Evolutionary conservation across 106 monocot species (phyloP), one percentile per base, ranked within the genome.

Genomic region (Cymbidium sinense): DNA sequence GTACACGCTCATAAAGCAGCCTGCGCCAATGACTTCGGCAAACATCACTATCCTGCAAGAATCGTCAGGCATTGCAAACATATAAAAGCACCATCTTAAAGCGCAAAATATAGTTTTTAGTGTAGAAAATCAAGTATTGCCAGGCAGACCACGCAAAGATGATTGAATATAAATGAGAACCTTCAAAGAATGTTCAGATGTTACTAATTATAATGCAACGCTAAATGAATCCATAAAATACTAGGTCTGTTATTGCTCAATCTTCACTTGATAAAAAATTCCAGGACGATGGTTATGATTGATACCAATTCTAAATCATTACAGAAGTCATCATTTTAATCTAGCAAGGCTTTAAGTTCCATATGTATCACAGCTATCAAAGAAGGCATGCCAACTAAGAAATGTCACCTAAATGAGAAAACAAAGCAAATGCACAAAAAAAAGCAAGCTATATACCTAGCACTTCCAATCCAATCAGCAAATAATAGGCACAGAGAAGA

Each of bases 1-100:
- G 65, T 95, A 93, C 65, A 89, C 41, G 54, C 93, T 89, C 93
- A 91, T 87, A 61, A 93, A 84, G 81, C 90, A 93, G 79, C 93
- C 95, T 71, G 87, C 95, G 87, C 85, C 84, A 69, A 91, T 76
- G 74, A 84, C 89, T 89, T 95, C 93, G 30, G 82, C 69, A 77
- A 93, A 62, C 84, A 88, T 90, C 30, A 82, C 74, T 79, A 91
- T 93, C 87, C 95, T 95, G 90, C 78, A 86, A 5, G 34, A 18
- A 76, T 18, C 7, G 23, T 43, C 29, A 75, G 75, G 20, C 1
- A 50, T 75, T 47, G 71, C 34, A 71, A 71, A 11, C 67, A 67
- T 71, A 71, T 21, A 71, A 0, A 21, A 74, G 43, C n/a, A 74
- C 47, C 47, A 44, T 74, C 74, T 44, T 44, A 43, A 7, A 73